phyloP scores from a whole-genome alignment of 176 grass and related monocot genomes.

The Miscanthus lutarioriparius region DNA sequence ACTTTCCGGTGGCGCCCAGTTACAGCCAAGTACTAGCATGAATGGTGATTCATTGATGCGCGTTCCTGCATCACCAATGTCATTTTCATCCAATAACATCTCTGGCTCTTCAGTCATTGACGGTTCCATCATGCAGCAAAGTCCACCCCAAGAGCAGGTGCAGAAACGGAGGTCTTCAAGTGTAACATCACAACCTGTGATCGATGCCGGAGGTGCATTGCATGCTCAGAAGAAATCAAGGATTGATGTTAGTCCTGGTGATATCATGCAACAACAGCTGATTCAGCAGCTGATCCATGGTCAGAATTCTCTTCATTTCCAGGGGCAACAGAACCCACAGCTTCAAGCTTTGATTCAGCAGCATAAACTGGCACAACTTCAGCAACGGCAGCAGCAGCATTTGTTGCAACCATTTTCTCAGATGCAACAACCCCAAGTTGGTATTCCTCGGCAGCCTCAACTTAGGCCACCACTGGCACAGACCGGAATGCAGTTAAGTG shows the following conservation, averaged over 20 bases:
- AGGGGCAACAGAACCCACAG: conserved; percentile 69
- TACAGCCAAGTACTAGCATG: conserved; percentile 87
- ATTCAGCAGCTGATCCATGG: conserved; percentile 76
- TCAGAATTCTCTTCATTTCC: conserved; percentile 56
- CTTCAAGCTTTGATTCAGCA: conserved; percentile 81
- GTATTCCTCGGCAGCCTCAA: conserved; percentile 59
- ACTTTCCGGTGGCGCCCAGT: conserved; percentile 73
- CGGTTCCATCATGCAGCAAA: conserved; percentile 86
- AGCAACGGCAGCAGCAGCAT: conserved; percentile 74
- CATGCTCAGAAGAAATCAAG: conserved; percentile 83
- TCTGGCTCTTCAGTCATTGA: conserved; percentile 94
- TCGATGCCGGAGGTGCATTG: conserved; percentile 32
- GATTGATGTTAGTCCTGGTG: conserved; percentile 67
- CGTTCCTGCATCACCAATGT: conserved; percentile 95
- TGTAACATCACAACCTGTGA: conserved; percentile 78
- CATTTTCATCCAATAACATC: conserved; percentile 98
- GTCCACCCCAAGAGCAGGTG: conserved; percentile 68
- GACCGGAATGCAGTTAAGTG: conserved; percentile 52
- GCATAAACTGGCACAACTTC: conserved; percentile 67
- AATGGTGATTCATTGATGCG: conserved; percentile 88
- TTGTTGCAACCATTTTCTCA: conserved; percentile 72
- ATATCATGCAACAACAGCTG: conserved; percentile 66
- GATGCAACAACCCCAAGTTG: conserved; percentile 58
- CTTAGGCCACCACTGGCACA: conserved; percentile 59
- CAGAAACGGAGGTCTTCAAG: conserved; percentile 78